phyloP scores from a whole-genome alignment of 139 green algal genomes.

The Pedinophyceae sp. region DNA sequence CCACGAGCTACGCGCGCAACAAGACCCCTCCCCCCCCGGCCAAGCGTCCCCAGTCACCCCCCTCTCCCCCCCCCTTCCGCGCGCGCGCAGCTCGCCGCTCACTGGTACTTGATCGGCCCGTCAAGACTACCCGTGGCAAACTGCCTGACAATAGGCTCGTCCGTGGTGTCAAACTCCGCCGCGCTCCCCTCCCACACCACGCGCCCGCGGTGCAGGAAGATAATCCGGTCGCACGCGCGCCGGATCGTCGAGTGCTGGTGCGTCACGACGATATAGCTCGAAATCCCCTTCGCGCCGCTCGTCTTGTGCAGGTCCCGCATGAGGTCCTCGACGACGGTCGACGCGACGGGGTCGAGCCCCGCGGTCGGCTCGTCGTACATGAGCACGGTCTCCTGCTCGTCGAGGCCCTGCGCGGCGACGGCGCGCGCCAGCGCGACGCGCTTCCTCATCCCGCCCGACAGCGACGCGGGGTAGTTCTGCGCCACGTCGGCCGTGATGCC shows the following conservation, averaged over 20 bases:
- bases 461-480: slow-evolving; percentile 68
- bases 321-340: slow-evolving; percentile 91
- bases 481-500: slow-evolving; percentile 75
- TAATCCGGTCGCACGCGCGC: slow-evolving; percentile 49
- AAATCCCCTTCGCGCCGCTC: slow-evolving; percentile 35
- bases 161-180: slow-evolving; percentile 80
- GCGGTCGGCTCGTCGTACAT: slow-evolving; percentile 99
- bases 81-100: slow-evolving; percentile 2
- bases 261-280: slow-evolving; percentile 93
- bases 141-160: slow-evolving; percentile 87
- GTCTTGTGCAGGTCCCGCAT: slow-evolving; percentile 70
- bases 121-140: slow-evolving; percentile 72
- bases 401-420: slow-evolving; percentile 37
- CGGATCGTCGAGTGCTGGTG: slow-evolving; percentile 94
- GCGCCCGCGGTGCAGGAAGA: slow-evolving; percentile 88
- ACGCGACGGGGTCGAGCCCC: slow-evolving; percentile 91
- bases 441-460: slow-evolving; percentile 98
- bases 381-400: slow-evolving; percentile 43
- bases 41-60: too few species aligned
- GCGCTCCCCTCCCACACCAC: slow-evolving; percentile 89
- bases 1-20: too few species aligned
- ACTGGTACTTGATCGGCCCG: slow-evolving; percentile 78
- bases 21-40: too few species aligned
- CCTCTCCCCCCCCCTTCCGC: too few species aligned
- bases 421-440: slow-evolving; percentile 86